Evolutionary conservation across 495 filamentous ascomycete genomes (phyloP), one percentile per base, ranked within the genome.

Genomic region (Penicillium argentinense): DNA sequence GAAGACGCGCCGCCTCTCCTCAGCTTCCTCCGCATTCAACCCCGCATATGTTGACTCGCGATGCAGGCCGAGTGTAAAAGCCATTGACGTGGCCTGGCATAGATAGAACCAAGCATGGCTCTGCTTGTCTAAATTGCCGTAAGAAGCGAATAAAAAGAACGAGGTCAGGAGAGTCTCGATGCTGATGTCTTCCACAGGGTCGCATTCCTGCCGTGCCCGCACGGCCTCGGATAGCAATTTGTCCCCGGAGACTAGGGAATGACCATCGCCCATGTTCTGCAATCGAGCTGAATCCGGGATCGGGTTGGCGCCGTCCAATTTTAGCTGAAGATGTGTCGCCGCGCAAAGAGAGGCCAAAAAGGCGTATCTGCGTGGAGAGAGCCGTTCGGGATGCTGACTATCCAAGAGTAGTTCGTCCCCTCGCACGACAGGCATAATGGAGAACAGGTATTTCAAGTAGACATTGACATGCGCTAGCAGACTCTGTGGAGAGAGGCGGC

Each of bases 271-370:
- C 2, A 60, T 27, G 21, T 74, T 73, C 61, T 78, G 67, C 51
- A 71, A 67, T 41, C 79, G 78, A 22, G 66, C 68, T 16, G 78
- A 71, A 36, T 78, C 76, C 38, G 83, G 71, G 21, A 72, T 72
- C 5, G 72, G 63, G 0, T 78, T 77, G 19, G 80, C 70, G 3
- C 71, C 76, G 71, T 79, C 71, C 0, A 81, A 49, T 13, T 74
- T 69, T 29, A 92, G 83, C 57, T 95, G 90, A 16, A 93, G 88
- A 71, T 91, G 82, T 57, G 91, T 89, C 56, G 87, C 91, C 1
- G 87, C 87, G 58, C 87, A 93, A 2, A 96, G 66, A 5, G 89
- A 82, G 2, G 82, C 81, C 27, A 96, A 63, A 27, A 95, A 79
- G 36, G 88, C 89, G 67, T 96, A 95, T 9, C 85, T 78, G 47